A percentile compares a stretch with the other conserved stretches of the same genome.
These are phyloP conservation scores for Reutealis trisperma DNA, from an alignment of 345 rosid genomes.

Conservation along the genomic window DNA sequence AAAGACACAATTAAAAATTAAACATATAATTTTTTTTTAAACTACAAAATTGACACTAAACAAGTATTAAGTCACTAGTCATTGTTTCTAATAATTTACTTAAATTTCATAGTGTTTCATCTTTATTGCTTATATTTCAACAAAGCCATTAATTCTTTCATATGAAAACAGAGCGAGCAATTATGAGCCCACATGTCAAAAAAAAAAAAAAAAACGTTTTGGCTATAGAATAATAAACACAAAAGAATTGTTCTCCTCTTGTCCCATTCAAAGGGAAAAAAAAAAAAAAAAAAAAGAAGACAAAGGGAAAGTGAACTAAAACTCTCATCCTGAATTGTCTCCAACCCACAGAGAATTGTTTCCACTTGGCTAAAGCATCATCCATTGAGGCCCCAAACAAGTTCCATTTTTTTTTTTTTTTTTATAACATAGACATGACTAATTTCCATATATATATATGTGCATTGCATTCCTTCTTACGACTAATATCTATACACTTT, in stretches of 20 bases:
- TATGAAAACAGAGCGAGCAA: conserved; percentile 16
- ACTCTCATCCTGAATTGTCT: conserved; percentile 8
- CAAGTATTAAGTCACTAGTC: too few relatives aligned
- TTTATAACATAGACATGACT: conserved; percentile 3
- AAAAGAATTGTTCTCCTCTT: conserved; percentile 18
- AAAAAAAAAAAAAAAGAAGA: neutral
- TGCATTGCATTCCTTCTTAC: neutral
- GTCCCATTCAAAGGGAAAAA: conserved; percentile 10
- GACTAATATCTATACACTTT: neutral
- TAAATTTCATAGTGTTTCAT: too few relatives aligned
- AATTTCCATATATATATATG: neutral
- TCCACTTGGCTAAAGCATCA: conserved; percentile 29
- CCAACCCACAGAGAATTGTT: conserved; percentile 5
- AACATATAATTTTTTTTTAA: too few relatives aligned
- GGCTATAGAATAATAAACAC: conserved; percentile 16
- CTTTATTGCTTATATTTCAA: neutral
- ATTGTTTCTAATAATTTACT: too few relatives aligned
- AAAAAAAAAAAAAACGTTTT: conserved; percentile 9
- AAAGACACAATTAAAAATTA: too few relatives aligned
- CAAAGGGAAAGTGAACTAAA: conserved; percentile 11
- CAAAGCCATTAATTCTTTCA: neutral
- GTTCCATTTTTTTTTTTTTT: neutral
- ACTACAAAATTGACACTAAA: too few relatives aligned
- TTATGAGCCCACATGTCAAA: conserved; percentile 30
- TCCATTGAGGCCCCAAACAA: neutral